A percentile compares a stretch with the other conserved stretches of the same genome.
These are phyloP conservation scores for Penicillium italicum DNA, from an alignment of 2,329 filamentous ascomycete species.

Conservation along the genomic window DNA sequence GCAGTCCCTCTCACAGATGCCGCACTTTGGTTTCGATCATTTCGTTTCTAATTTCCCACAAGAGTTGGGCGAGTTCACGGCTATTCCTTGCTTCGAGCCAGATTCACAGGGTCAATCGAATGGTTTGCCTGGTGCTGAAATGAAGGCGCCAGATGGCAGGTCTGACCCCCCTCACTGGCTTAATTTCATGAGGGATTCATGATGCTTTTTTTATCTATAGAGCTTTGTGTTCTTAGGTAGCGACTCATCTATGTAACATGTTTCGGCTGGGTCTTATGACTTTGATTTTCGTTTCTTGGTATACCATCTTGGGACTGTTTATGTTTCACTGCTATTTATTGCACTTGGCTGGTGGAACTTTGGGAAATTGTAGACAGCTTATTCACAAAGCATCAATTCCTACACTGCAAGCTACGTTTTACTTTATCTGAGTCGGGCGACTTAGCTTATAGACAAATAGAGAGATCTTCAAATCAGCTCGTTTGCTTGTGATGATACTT, in stretches of 20 bases:
- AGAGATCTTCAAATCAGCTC: background rate
- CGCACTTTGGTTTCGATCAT: constrained; percentile 38
- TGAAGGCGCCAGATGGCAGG: constrained; percentile 20
- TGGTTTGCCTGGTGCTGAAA: constrained; percentile 20
- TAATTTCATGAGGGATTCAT: constrained; percentile 33
- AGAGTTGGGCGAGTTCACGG: constrained; percentile 40
- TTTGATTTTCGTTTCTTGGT: constrained; percentile 10
- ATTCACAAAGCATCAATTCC: background rate
- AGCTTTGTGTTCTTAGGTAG: constrained; percentile 2
- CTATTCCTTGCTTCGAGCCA: constrained; percentile 40
- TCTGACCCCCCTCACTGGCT: constrained; percentile 33
- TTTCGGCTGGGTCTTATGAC: background rate
- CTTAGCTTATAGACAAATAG: background rate
- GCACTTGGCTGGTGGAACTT: background rate
- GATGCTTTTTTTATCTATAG: background rate
- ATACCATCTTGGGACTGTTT: constrained; percentile 16
- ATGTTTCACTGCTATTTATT: background rate
- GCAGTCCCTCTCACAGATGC: constrained; percentile 29
- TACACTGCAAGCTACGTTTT: background rate
- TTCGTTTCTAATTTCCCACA: constrained; percentile 42
- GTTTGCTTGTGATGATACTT: background rate
- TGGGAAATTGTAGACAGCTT: background rate
- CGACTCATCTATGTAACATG: background rate
- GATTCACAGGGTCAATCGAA: constrained; percentile 26
- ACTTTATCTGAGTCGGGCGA: background rate